Evolutionary conservation across 306 rosid genomes (phyloP).

Genomic region (Quercus berberidifolia): DNA sequence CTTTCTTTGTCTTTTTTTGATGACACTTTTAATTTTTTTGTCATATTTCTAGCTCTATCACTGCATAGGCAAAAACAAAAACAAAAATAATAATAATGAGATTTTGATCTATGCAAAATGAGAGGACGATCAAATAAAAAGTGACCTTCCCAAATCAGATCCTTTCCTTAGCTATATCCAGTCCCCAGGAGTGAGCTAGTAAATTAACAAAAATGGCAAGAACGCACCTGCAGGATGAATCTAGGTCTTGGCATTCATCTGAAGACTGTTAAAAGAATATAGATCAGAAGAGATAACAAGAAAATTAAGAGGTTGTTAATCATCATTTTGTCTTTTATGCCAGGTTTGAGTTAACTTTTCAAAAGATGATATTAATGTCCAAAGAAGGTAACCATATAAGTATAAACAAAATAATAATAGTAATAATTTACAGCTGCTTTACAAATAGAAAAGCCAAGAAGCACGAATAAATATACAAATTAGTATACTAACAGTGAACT

Average conservation of each 20-base stretch:
- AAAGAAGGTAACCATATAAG: neutral
- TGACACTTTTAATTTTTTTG: slow-evolving; percentile 5
- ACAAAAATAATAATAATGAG: neutral
- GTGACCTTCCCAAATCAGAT: neutral
- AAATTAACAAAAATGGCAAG: neutral
- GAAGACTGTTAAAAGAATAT: slow-evolving; percentile 13
- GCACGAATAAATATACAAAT: neutral
- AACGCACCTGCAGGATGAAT: slow-evolving; percentile 23
- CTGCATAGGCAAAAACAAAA: slow-evolving; percentile 16
- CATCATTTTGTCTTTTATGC: neutral
- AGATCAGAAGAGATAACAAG: slow-evolving; percentile 8
- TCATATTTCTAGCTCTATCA: neutral
- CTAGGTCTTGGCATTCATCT: slow-evolving; percentile 18
- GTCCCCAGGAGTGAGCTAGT: neutral
- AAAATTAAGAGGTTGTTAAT: neutral
- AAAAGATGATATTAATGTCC: neutral
- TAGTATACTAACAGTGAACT: neutral
- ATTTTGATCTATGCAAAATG: neutral
- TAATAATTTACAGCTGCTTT: no score
- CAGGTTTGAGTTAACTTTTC: neutral
- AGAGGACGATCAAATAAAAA: neutral
- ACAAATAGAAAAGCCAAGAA: neutral
- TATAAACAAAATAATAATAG: neutral
- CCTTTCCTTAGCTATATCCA: neutral
- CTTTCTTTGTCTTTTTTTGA: slow-evolving; percentile 11